phyloP scores from a whole-genome alignment of 495 filamentous ascomycete species.

The Hypoxylon trugodes region DNA sequence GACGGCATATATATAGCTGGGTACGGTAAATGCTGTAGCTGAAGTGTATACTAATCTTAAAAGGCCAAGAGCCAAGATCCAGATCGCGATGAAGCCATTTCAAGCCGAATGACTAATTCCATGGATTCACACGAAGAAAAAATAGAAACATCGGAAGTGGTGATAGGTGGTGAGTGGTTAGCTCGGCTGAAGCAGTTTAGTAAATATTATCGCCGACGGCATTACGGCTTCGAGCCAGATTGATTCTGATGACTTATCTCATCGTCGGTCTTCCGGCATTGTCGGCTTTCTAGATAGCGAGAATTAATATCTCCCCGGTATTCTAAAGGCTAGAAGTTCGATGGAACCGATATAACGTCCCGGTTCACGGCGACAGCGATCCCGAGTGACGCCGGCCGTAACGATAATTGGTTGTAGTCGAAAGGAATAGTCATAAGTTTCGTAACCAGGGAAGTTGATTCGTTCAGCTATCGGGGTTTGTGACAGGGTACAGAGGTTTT shows the following conservation, averaged over 20 bases:
- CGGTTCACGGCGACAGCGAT: constrained; percentile 33
- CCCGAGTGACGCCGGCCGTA: constrained; percentile 31
- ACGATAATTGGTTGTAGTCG: constrained; percentile 24
- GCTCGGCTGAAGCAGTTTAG: background rate
- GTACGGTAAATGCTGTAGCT: too few relatives aligned
- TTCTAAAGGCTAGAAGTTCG: constrained; percentile 1
- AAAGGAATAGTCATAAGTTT: too few relatives aligned
- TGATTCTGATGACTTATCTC: constrained; percentile 1
- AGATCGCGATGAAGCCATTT: background rate
- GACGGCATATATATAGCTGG: background rate
- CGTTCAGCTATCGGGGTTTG: background rate
- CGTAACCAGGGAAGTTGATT: background rate
- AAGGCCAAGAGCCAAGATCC: too few relatives aligned
- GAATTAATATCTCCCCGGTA: constrained; percentile 8
- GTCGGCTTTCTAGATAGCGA: constrained; percentile 15
- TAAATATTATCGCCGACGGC: background rate
- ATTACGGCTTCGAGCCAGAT: background rate
- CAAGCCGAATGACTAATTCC: background rate
- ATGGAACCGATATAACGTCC: constrained; percentile 10
- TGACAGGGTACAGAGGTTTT: constrained; percentile 1
- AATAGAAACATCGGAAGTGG: background rate
- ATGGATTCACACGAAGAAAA: background rate
- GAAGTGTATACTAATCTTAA: too few relatives aligned
- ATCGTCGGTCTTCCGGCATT: constrained; percentile 16
- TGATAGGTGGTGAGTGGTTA: background rate